Evolutionary conservation across 2,329 filamentous ascomycete genomes (phyloP).

Genomic region (Aspergillus fumigatus): DNA sequence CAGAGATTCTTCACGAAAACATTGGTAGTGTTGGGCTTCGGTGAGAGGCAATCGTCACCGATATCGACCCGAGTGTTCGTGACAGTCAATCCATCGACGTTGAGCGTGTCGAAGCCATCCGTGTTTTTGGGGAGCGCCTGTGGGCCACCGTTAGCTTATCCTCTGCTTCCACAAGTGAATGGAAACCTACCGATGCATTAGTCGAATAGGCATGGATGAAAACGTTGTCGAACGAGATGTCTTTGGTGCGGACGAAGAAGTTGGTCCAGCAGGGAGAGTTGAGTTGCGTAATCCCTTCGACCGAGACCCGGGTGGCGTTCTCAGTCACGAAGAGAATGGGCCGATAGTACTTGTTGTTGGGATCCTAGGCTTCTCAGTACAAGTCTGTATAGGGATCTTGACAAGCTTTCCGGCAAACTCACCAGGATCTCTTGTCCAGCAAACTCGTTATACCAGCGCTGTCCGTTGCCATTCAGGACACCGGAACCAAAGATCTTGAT

Average conservation of each 20-base stretch:
- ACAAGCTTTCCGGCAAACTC: neutral
- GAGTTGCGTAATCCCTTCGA: slow-evolving; percentile 56
- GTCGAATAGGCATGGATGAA: slow-evolving; percentile 53
- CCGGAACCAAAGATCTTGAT: slow-evolving; percentile 58
- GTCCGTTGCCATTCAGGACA: slow-evolving; percentile 54
- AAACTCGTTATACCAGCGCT: slow-evolving; percentile 48
- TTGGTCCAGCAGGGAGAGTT: slow-evolving; percentile 63
- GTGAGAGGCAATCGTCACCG: slow-evolving; percentile 59
- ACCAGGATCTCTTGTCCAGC: slow-evolving; percentile 38
- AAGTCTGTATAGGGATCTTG: no score
- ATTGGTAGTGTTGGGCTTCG: slow-evolving; percentile 57
- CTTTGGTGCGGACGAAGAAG: slow-evolving; percentile 56
- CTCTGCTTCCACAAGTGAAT: neutral
- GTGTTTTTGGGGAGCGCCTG: slow-evolving; percentile 54
- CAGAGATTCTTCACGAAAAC: slow-evolving; percentile 57
- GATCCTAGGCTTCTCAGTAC: slow-evolving; percentile 32
- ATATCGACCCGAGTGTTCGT: slow-evolving; percentile 50
- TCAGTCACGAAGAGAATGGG: slow-evolving; percentile 60
- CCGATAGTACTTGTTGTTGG: slow-evolving; percentile 53
- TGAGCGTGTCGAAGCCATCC: slow-evolving; percentile 59
- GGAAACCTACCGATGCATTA: slow-evolving; percentile 33
- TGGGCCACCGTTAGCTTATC: slow-evolving; percentile 4
- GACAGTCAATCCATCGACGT: slow-evolving; percentile 51
- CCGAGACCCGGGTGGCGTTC: slow-evolving; percentile 55
- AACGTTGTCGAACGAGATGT: slow-evolving; percentile 52